Percentiles rank a stretch among this genome's conserved stretches.
Conservation (phyloP, 805 yeast genomes). For the Hagleromyces aurorensis region DNA sequence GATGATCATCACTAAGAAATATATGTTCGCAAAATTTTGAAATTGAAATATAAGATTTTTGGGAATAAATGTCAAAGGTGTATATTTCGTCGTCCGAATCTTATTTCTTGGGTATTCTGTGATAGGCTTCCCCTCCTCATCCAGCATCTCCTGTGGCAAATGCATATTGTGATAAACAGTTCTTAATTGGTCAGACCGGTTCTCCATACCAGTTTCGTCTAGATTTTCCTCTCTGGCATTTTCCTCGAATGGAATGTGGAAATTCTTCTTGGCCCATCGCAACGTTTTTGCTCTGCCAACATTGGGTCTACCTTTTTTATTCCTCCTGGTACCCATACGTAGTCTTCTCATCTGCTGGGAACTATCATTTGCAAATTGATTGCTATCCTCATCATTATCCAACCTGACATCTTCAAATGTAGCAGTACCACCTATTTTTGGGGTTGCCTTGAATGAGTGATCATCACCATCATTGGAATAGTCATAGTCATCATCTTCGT, state of each 20-base stretch:
- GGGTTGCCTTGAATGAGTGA: conserved; percentile 26
- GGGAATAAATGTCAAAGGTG: conserved; percentile 83
- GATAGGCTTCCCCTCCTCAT: conserved; percentile 53
- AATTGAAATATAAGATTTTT: conserved; percentile 77
- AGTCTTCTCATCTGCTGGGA: conserved; percentile 51
- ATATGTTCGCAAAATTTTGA: conserved; percentile 81
- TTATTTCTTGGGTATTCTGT: conserved; percentile 76
- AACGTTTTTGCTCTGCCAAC: conserved; percentile 55
- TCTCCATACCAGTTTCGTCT: conserved; percentile 32
- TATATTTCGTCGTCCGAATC: conserved; percentile 91
- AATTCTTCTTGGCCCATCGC: conserved; percentile 37
- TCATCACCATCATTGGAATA: conserved; percentile 13
- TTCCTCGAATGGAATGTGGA: conserved; percentile 30
- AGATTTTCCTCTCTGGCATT: conserved; percentile 18
- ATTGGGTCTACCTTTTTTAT: conserved; percentile 59
- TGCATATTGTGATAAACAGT: conserved; percentile 50
- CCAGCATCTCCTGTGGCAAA: conserved; percentile 50
- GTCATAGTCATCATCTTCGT: conserved; percentile 7
- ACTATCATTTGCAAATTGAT: conserved; percentile 7
- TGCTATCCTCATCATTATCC: conserved; percentile 13
- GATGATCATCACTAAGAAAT: conserved; percentile 71
- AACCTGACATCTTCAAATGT: conserved; percentile 22
- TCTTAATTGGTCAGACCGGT: conserved; percentile 38
- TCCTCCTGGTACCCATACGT: conserved; percentile 88
- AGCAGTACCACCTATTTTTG: conserved; percentile 18